Evolutionary conservation across 1,139 yeast species (phyloP), one percentile per base, ranked within the genome.

Genomic region (Kluyveromyces marxianus): DNA sequence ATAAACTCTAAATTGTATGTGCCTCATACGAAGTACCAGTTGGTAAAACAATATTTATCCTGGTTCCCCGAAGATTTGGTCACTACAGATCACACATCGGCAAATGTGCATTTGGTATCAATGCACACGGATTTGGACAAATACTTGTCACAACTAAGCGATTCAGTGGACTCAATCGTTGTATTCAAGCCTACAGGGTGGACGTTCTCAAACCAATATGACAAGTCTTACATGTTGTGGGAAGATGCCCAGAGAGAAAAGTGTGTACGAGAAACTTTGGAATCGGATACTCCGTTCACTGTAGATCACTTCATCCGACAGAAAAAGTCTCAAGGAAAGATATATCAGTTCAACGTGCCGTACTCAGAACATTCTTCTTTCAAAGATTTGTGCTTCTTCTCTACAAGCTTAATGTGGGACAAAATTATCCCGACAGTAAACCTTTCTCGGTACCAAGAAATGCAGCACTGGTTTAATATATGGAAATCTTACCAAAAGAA

Each of bases 281-380:
- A 14, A 4, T 10, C 33, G n/a, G 43, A 40, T 5, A 40, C 43
- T 24, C 34, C 37, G 8, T 40, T 40, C 27, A 26, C 29, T 14
- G 27, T 40, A 27, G 43, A 40, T n/a, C 38, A 40, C n/a, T 33
- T 40, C 30, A 34, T 10, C 5, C 34, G 21, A 5, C 43, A 40
- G 21, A 33, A 28, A 24, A 30, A 32, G 8, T 25, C 33, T 4
- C 32, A 33, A 21, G 38, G 43, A 3, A 33, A 34, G 25, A 34
- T 40, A 3, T 31, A 40, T 25, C 30, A 40, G 1, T 81, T 81
- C 56, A 67, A 78, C 33, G 74, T 90, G 0, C 97, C 97, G 0
- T 92, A 92, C 59, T 83, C 95, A 57, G 98, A 92, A 60, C 98
- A 92, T 66, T 88, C 96, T 10, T 86, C 95, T 44, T 90, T 81